Conservation (phyloP, 352 stramenopile genomes). For the Aphanomyces euteiches region DNA sequence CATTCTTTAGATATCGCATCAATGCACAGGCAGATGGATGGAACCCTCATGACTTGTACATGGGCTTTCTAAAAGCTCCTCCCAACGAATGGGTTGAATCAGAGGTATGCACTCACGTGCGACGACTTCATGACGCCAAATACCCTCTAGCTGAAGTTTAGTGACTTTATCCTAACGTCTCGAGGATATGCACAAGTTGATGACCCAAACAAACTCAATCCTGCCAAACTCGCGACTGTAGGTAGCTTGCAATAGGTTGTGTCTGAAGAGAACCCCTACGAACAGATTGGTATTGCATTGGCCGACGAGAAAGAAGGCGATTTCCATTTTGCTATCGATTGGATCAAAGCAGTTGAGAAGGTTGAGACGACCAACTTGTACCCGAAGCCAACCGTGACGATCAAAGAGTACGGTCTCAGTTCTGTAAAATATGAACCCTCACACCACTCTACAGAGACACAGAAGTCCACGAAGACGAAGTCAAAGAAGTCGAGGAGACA, state of each 20-base stretch:
- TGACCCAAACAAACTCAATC: slow-evolving; percentile 68
- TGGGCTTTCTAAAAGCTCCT: slow-evolving; percentile 79
- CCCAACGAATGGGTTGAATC: slow-evolving; percentile 81
- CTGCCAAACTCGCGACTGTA: slow-evolving; percentile 73
- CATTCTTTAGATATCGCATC: slow-evolving; percentile 53
- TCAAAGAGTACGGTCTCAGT: slow-evolving; percentile 31
- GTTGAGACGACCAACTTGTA: slow-evolving; percentile 40
- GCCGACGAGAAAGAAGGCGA: slow-evolving; percentile 82
- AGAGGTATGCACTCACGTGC: slow-evolving; percentile 41
- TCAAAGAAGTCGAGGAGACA: slow-evolving; percentile 41
- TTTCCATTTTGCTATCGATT: slow-evolving; percentile 79
- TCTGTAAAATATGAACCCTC: background rate
- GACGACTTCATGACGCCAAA: background rate
- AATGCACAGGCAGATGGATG: slow-evolving; percentile 83
- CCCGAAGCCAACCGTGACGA: slow-evolving; percentile 36
- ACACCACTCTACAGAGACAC: slow-evolving; percentile 31
- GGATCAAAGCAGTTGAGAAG: slow-evolving; percentile 79
- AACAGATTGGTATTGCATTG: slow-evolving; percentile 76
- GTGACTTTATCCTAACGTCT: slow-evolving; percentile 73
- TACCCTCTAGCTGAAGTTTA: slow-evolving; percentile 55
- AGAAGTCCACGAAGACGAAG: slow-evolving; percentile 36
- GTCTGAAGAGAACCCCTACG: background rate
- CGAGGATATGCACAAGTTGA: slow-evolving; percentile 81
- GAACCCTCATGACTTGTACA: slow-evolving; percentile 85
- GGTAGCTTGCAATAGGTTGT: background rate